Base-by-base conservation (phyloP, 345 rosid species). In the Lepidium sativum region DNA sequence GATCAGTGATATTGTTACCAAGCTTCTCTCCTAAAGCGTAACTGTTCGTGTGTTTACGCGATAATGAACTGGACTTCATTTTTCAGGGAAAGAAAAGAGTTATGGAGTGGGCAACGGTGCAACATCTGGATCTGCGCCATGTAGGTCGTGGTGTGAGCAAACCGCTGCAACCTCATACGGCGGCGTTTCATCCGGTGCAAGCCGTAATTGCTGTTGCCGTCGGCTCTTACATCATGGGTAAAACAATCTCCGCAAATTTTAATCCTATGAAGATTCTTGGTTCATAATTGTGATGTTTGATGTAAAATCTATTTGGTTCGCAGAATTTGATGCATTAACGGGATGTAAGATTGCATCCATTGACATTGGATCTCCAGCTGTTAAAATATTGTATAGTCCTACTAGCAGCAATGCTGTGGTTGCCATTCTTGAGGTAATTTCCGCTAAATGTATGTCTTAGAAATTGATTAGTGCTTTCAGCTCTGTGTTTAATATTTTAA, bases 61-160 rank as follows among this genome's bases (percentile, higher is more conserved):
- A 32, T 47, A 18, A 17, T 29, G 12, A 23, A 43, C 34, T 37
- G 27, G 12, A 52, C 6, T 65, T 49, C 31, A 9, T 40, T 21
- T 41, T 52, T 23, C 40, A 50, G 60, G 53, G 8, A 45, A 33
- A 37, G 55, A 47, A 17, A 55, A 33, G 42, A 73, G 63, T 58
- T 47, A 94, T 94, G 99, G 97, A 94, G 88, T 94, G 99, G 99
- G 65, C 88, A 6, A 86, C 97, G 66, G 83, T 94, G 73, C 99
- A 94, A 81, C 99, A 94, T 71, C 91, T 90, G 79, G 97, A 94
- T 82, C 86, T 94, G 29, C 83, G 85, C 13, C 92, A 94, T 49
- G 82, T 90, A 6, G 87, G 86, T 41, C 87, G 95, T 34, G 92
- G 88, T 53, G 78, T 81, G 23, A 70, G 71, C 74, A 85, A 79